Percentiles rank a stretch among this genome's conserved stretches.
phyloP scores from a whole-genome alignment of 2,329 filamentous ascomycete species.

The Phyllosticta ampelicida region DNA sequence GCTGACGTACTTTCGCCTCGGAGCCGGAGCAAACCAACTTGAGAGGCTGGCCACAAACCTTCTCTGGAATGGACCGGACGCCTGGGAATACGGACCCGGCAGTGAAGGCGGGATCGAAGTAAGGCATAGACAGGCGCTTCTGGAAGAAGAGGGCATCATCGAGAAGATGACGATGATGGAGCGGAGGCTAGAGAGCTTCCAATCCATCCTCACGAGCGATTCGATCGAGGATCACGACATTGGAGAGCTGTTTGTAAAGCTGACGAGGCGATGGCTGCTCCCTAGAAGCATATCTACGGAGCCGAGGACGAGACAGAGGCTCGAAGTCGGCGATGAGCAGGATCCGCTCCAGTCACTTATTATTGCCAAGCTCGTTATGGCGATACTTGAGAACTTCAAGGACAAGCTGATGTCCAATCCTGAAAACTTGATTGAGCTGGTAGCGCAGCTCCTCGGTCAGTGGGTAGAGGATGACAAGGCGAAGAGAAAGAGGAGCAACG shows the following conservation, averaged over 20 bases:
- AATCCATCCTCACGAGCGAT: slow-evolving; percentile 33
- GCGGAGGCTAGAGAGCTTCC: slow-evolving; percentile 17
- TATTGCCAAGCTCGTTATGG: slow-evolving; percentile 53
- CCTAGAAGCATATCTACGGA: slow-evolving; percentile 14
- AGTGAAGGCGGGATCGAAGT: slow-evolving; percentile 44
- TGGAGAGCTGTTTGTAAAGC: slow-evolving; percentile 47
- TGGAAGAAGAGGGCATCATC: slow-evolving; percentile 87
- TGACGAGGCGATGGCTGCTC: slow-evolving; percentile 49
- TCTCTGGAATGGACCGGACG: slow-evolving; percentile 41
- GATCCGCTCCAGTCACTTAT: slow-evolving; percentile 42
- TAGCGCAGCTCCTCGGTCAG: slow-evolving; percentile 46
- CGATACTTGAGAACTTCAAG: slow-evolving; percentile 52
- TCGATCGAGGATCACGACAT: slow-evolving; percentile 46
- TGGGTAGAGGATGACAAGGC: slow-evolving; percentile 32
- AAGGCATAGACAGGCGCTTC: slow-evolving; percentile 57
- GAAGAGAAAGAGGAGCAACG: slow-evolving; percentile 27
- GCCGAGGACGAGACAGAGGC: slow-evolving; percentile 5
- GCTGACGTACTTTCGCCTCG: slow-evolving; percentile 47
- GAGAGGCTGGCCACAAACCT: slow-evolving; percentile 43
- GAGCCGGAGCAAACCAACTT: slow-evolving; percentile 42
- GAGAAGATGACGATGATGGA: slow-evolving; percentile 21
- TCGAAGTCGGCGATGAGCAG: slow-evolving; percentile 20
- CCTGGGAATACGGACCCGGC: slow-evolving; percentile 45
- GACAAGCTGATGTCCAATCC: slow-evolving; percentile 55
- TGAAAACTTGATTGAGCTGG: slow-evolving; percentile 53